Conservation (phyloP, 2,329 filamentous ascomycete species). For the Fusarium mexicanum region DNA sequence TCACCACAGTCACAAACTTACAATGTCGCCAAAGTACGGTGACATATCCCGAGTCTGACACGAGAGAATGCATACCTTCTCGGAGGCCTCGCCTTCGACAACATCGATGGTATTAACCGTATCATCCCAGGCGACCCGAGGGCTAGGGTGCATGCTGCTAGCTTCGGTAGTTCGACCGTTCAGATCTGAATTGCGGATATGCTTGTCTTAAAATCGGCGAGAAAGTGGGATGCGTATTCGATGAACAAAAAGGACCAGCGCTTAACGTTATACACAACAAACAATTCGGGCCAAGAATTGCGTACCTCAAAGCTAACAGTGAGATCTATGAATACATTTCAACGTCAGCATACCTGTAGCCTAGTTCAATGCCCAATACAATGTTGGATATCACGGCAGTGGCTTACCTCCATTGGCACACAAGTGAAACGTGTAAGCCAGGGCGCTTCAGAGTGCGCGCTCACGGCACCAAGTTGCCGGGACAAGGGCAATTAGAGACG, state of each 20-base stretch:
- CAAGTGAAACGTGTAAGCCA: slow-evolving; percentile 8
- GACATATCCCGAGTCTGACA: neutral
- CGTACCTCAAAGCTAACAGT: neutral
- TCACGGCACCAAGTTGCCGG: slow-evolving; percentile 14
- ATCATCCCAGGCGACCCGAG: neutral
- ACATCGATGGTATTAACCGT: neutral
- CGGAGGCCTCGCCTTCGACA: neutral
- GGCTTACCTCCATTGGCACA: neutral
- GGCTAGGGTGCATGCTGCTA: neutral
- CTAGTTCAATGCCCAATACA: neutral
- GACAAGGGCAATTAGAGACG: neutral
- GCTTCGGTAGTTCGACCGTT: slow-evolving; percentile 16
- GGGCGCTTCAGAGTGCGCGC: neutral
- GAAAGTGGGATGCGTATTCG: neutral
- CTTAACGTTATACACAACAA: neutral
- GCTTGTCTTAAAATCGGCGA: neutral
- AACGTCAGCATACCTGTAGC: neutral
- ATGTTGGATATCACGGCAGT: slow-evolving; percentile 1
- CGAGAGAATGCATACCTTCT: neutral
- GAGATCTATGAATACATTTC: neutral
- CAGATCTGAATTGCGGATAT: slow-evolving; percentile 2
- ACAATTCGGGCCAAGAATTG: neutral
- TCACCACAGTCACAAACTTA: neutral
- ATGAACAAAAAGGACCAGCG: neutral
- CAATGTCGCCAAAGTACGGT: neutral